Evolutionary conservation across 2,329 filamentous ascomycete species (phyloP), one percentile per base, ranked within the genome.

Genomic region (Arthrobotrys iridis): DNA sequence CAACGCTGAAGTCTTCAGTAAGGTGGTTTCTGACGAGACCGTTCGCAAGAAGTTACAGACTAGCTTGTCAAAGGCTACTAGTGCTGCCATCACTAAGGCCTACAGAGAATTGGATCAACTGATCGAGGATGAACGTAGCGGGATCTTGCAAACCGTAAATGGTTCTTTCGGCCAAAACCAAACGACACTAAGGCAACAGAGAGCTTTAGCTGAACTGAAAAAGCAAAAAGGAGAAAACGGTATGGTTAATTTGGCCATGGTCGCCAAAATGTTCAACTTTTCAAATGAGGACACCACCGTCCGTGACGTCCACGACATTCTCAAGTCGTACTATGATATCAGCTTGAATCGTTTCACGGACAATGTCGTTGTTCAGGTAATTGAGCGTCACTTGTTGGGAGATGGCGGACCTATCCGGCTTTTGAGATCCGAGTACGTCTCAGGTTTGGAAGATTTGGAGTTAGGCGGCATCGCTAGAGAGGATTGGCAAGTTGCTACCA

Each of bases 311-410:
- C 87, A 90, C 65, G 86, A 91, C 71, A 85, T 87, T 0, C 82
- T 91, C 0, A 80, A 83, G 26, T 83, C 85, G 1, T 91, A 89
- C 80, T 91, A 91, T 82, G 84, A 87, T 24, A 85, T 90, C 0
- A 84, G 88, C 0, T 83, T 83, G 10, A 86, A 87, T 78, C 85
- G 88, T 0, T 90, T 92, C 68, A 84, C 90, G 1, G 89, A 92
- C 77, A 85, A 83, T 2, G 80, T 92, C 1, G 88, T 84, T 78
- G 85, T 85, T 74, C 89, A 91, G 76, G 87, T 85, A 0, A 82
- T 87, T 1, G 85, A 86, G 20, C 60, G 78, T 45, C 81, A 88
- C 78, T 83, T 84, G 71, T 82, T 91, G 0, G 84, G 85, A 0
- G 78, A 83, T 0, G 77, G 83, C 0, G 86, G 86, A 4, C 88